phyloP scores from a whole-genome alignment of 176 grass and related monocot species.

The Oryza meridionalis region DNA sequence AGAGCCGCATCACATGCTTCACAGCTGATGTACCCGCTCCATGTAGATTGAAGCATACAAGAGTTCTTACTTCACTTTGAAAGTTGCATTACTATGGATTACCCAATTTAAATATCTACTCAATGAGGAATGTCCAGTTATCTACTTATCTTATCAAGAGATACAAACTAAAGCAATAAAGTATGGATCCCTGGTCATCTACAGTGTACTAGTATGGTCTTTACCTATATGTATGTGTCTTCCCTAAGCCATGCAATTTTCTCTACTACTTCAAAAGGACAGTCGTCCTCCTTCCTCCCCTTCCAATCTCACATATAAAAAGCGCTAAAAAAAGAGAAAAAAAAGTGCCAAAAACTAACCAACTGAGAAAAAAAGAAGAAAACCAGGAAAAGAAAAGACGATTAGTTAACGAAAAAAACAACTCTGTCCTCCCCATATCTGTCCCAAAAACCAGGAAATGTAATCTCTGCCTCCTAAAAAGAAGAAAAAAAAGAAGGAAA shows the following conservation, averaged over 20 bases:
- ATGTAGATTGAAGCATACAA: not conserved
- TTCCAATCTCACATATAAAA: too few species aligned
- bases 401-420: too few species aligned
- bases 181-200: not conserved
- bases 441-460: too few species aligned
- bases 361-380: too few species aligned
- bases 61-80: not conserved
- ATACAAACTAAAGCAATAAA: not conserved
- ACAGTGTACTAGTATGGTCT: not conserved
- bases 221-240: conserved; percentile 5
- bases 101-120: not conserved
- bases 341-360: too few species aligned
- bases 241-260: not conserved
- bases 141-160: not conserved
- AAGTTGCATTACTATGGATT: conserved; percentile 6
- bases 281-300: too few species aligned
- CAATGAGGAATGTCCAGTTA: not conserved
- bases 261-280: too few species aligned
- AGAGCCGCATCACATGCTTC: not conserved
- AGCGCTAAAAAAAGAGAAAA: too few species aligned
- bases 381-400: too few species aligned
- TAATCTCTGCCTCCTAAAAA: too few species aligned
- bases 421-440: too few species aligned
- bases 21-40: not conserved
- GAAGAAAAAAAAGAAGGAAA: too few species aligned